Base-by-base conservation (phyloP, 495 filamentous ascomycete species). In the Cercophora sp. region DNA sequence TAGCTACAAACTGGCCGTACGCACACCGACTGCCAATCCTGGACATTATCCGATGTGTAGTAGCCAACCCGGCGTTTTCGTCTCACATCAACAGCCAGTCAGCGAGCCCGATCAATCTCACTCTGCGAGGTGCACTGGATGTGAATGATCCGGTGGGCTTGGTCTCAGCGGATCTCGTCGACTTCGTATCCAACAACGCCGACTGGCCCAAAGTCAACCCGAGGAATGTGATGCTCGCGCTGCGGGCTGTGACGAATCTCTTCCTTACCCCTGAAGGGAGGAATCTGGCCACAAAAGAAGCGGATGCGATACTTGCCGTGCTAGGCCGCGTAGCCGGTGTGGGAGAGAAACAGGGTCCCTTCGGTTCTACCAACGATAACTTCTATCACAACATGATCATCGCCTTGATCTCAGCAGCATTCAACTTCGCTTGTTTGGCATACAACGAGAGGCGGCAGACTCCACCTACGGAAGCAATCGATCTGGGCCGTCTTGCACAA, bases 191-290 rank as follows among this genome's bases (percentile, higher is more conserved):
- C 2, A 51, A 39, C 1, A 42, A 27, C 4, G 31, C 58, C 5
- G 51, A 59, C 34, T 48, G 47, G 37, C 8, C 42, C 2, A 41
- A 48, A 1, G 8, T 63, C 10, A 74, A 73, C 27, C 69, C 75
- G 27, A 96, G 96, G 64, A 88, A 87, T 60, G 79, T 84, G 25
- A 96, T 97, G 88, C 83, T 97, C 68, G 80, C 87, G 0, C 71
- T 88, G 35, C 89, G 94, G 9, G 78, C 84, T 11, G 78, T 96
- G 41, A 84, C 81, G n/a, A 99, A 99, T 52, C 72, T 97, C 5
- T 97, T 96, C 68, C 80, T 82, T 49, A 89, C 87, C 0, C 64
- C 77, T 3, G 71, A 83, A 49, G 93, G 93, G 26, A 81, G 87
- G 9, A 65, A 74, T 15, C 70, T 91, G 1, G 80, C 79, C 0